A percentile compares a stretch with the other conserved stretches of the same genome.
phyloP scores from a whole-genome alignment of 108 stramenopile species.

The Seminavis robusta region DNA sequence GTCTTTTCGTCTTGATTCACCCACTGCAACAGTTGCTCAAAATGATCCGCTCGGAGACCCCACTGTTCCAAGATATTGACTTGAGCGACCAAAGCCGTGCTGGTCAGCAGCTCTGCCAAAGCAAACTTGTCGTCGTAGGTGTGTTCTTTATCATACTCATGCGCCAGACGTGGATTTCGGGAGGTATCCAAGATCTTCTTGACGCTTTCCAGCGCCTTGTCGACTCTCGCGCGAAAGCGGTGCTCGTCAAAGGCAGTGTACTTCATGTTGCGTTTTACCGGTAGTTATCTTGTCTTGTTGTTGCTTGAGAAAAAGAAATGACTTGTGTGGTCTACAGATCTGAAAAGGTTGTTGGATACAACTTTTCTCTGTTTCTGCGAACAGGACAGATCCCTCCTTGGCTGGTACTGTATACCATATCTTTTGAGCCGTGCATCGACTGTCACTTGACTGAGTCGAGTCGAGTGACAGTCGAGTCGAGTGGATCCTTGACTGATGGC shows the following conservation, averaged over 20 bases:
- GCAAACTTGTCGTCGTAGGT: constrained; percentile 70
- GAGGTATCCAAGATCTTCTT: constrained; percentile 31
- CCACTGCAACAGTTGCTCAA: constrained; percentile 16
- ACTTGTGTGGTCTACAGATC: too few relatives aligned
- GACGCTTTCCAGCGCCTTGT: constrained; percentile 27
- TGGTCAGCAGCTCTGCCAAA: constrained; percentile 56
- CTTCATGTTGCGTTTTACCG: not conserved
- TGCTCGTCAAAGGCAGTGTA: constrained; percentile 7
- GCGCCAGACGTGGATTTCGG: constrained; percentile 33
- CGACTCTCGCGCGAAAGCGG: constrained; percentile 15
- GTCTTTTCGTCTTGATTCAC: constrained; percentile 29
- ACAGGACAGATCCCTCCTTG: too few relatives aligned
- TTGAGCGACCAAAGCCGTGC: constrained; percentile 59
- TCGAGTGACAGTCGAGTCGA: too few relatives aligned
- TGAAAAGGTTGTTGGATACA: too few relatives aligned
- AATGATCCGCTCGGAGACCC: constrained; percentile 44
- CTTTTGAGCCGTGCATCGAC: too few relatives aligned
- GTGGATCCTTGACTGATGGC: too few relatives aligned
- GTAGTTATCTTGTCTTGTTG: not conserved
- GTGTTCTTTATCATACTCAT: constrained; percentile 49
- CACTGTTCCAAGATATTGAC: constrained; percentile 56
- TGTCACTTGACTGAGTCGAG: too few relatives aligned
- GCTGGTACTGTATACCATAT: too few relatives aligned
- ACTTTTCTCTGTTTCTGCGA: too few relatives aligned
- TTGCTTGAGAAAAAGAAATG: too few relatives aligned